Evolutionary conservation across 2,329 filamentous ascomycete genomes (phyloP).

Genomic region (Verticillium alfalfae): DNA sequence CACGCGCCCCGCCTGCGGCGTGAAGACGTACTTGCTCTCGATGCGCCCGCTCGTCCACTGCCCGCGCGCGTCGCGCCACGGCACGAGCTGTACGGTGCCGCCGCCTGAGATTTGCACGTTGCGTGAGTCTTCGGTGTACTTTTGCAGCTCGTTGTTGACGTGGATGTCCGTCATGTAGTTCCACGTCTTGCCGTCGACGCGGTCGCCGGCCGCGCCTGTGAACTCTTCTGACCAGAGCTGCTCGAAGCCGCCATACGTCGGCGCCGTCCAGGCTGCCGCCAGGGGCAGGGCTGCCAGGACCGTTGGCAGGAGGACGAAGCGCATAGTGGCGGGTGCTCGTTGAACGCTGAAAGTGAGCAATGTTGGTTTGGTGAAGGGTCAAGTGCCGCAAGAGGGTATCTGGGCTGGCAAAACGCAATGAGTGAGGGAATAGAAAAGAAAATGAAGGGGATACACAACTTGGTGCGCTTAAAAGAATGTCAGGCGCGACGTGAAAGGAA

Average conservation of each 20-base stretch:
- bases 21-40: constrained; percentile 41
- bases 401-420: no score
- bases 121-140: constrained; percentile 34
- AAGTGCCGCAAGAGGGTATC: no score
- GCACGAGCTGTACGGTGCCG: constrained; percentile 45
- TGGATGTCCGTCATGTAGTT: constrained; percentile 38
- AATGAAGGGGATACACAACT: neutral
- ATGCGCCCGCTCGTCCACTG: constrained; percentile 45
- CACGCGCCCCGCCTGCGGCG: constrained; percentile 29
- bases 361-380: no score
- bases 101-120: constrained; percentile 48
- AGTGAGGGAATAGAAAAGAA: neutral
- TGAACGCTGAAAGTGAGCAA: no score
- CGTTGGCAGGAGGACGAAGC: neutral
- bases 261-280: constrained; percentile 27
- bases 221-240: constrained; percentile 40
- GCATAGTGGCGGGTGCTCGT: neutral
- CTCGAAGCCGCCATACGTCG: constrained; percentile 30
- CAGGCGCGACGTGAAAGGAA: neutral
- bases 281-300: constrained; percentile 18
- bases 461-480: neutral
- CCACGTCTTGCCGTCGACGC: constrained; percentile 30
- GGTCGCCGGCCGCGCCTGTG: constrained; percentile 24
- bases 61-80: constrained; percentile 29
- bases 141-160: constrained; percentile 43